A percentile compares a stretch with the other conserved stretches of the same genome.
These are phyloP conservation scores for Claviceps citrina DNA, from an alignment of 2,329 filamentous ascomycete species.

Conservation along the genomic window DNA sequence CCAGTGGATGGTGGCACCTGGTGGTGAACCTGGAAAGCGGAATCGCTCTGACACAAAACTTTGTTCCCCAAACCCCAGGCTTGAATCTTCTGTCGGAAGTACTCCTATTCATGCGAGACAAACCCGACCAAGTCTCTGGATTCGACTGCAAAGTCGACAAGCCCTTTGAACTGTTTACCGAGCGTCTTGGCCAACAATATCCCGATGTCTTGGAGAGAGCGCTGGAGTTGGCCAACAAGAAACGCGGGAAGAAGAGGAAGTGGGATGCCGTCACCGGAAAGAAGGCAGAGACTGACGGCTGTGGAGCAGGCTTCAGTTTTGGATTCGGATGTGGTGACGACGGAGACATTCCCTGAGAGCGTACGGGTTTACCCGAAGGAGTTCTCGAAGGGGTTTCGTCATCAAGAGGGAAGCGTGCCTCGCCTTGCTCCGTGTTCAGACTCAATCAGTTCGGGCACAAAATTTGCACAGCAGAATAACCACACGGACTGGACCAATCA, in stretches of 20 bases:
- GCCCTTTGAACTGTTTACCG: slow-evolving; percentile 60
- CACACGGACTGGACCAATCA: background rate
- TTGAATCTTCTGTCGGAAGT: slow-evolving; percentile 53
- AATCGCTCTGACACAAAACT: slow-evolving; percentile 89
- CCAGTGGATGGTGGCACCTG: slow-evolving; percentile 91
- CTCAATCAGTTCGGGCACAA: too few relatives aligned
- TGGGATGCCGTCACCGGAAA: slow-evolving; percentile 61
- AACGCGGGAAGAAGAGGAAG: slow-evolving; percentile 56
- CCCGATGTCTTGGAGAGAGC: slow-evolving; percentile 54
- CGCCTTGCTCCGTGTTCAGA: too few relatives aligned
- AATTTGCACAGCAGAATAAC: background rate
- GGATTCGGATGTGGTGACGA: slow-evolving; percentile 33
- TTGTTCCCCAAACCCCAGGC: slow-evolving; percentile 52
- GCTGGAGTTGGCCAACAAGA: slow-evolving; percentile 48
- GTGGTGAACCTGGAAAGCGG: slow-evolving; percentile 77
- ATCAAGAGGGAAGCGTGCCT: too few relatives aligned
- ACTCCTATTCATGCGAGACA: slow-evolving; percentile 65
- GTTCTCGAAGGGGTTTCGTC: too few relatives aligned
- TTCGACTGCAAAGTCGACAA: slow-evolving; percentile 59
- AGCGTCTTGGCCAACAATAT: slow-evolving; percentile 45
- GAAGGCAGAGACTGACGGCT: slow-evolving; percentile 19
- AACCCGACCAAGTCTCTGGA: slow-evolving; percentile 72
- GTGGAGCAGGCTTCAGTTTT: slow-evolving; percentile 34
- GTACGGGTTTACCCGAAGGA: too few relatives aligned
- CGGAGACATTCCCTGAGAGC: slow-evolving; percentile 27